These are phyloP conservation scores for Boletus huronensis DNA, from an alignment of 768 basidiomycete genomes.

Conservation along the genomic window DNA sequence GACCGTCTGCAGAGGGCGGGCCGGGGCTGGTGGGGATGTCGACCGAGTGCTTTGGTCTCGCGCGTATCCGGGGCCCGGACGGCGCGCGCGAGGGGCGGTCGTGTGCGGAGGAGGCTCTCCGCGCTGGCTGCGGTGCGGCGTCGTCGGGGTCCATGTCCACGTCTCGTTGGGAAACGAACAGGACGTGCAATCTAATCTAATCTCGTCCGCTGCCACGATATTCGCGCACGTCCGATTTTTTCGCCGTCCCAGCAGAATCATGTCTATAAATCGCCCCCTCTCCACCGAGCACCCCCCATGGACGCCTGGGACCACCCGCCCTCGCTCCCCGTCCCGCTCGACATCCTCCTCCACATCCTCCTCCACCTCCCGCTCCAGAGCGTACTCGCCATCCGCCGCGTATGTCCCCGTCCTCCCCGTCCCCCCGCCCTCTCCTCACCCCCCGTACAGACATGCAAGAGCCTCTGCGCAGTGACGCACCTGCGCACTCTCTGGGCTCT, in stretches of 20 bases:
- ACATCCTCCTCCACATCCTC: conserved; percentile 46
- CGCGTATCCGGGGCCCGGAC: conserved; percentile 21
- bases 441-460: conserved; percentile 43
- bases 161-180: not conserved
- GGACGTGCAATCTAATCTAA: conserved; percentile 15
- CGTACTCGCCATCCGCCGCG: conserved; percentile 47
- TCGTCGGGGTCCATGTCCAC: conserved; percentile 21
- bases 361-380: conserved; percentile 38
- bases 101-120: conserved; percentile 9
- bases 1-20: not conserved
- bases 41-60: conserved; percentile 10
- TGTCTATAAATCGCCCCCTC: not conserved
- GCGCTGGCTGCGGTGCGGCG: not conserved
- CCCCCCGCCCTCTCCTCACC: not conserved
- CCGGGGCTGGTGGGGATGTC: not conserved
- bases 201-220: conserved; percentile 8
- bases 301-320: conserved; percentile 7
- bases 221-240: conserved; percentile 26
- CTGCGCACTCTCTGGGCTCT: conserved; percentile 48
- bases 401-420: conserved; percentile 21
- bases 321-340: conserved; percentile 39
- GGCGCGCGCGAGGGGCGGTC: conserved; percentile 26
- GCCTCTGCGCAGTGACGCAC: conserved; percentile 41
- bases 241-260: too few relatives aligned
- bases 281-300: not conserved